Evolutionary conservation across 768 basidiomycete species (phyloP), one percentile per base, ranked within the genome.

Genomic region (Psilocybe tampanensis): DNA sequence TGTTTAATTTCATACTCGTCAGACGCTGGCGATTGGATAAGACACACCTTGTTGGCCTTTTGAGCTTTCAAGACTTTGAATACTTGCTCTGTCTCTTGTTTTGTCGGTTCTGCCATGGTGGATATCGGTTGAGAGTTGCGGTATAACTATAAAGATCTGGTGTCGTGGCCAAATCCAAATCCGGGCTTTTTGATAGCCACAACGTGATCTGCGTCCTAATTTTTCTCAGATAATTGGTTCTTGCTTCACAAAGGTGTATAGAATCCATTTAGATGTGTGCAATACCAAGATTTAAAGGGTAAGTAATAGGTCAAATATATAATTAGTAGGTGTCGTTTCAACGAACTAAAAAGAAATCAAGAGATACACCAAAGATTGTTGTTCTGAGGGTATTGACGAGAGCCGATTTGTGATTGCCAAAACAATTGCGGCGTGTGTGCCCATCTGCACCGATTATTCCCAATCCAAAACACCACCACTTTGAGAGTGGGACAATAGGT

Each of bases 81-180:
- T 17, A 93, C 82, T 59, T 90, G 86, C 45, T 92, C 90, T 0
- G 92, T 92, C 73, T 97, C 92, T 67, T 87, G 84, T 68, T 94
- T 96, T 26, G 89, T 86, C 0, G 88, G 89, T 61, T 89, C 90
- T 33, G 83, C 72, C 90, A 91, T 92, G 36, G 57, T 56, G 49
- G 60, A 45, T 45, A 53, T 44, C 56, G 55, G 47, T 59, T 65
- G 56, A 62, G 63, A 19, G 60, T 54, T 21, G 32, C 42, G 49
- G 53, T 44, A 52, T 43, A 59, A 45, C 52, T 57, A 66, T 29
- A 59, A 45, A 55, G 59, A 67, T 66, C 57, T 59, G 64, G 64
- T 72, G 72, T 72, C 71, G 71, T 74, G 72, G 67, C 70, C 58
- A 52, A 26, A 39, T 39, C 36, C 36, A 8, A 59, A 23, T 18